These are phyloP conservation scores for Backusella australiensis DNA, from an alignment of 192 early-diverging fungal species.

Conservation along the genomic window DNA sequence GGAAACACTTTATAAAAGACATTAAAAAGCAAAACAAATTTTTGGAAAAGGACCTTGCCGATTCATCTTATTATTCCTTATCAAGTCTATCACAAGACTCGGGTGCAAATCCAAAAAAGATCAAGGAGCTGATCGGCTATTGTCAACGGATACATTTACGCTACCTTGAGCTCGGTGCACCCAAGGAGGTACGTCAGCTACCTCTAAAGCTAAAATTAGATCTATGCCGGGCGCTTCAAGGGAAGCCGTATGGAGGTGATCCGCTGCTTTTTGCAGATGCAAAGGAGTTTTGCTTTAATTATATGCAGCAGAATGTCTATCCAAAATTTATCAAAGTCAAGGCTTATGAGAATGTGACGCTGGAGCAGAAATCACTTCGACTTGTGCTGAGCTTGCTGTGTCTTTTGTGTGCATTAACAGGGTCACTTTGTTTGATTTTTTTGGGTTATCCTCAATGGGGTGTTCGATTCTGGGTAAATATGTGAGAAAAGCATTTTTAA, in stretches of 20 bases:
- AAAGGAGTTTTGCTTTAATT: conserved; percentile 46
- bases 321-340: conserved; percentile 54
- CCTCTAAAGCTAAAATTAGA: conserved; percentile 24
- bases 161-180: conserved; percentile 46
- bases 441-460: conserved; percentile 42
- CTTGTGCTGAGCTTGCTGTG: conserved; percentile 43
- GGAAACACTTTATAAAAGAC: conserved; percentile 47
- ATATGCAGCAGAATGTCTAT: conserved; percentile 49
- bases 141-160: conserved; percentile 51
- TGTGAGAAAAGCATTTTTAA: not conserved
- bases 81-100: not conserved
- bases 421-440: conserved; percentile 51
- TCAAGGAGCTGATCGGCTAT: conserved; percentile 25
- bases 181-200: conserved; percentile 43
- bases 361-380: conserved; percentile 41
- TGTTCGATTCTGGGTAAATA: conserved; percentile 50
- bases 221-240: not conserved
- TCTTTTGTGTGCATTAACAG: conserved; percentile 50
- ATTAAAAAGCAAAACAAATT: conserved; percentile 12
- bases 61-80: conserved; percentile 6
- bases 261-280: conserved; percentile 54
- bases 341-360: conserved; percentile 53
- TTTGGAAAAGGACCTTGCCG: conserved; percentile 28
- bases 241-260: conserved; percentile 29
- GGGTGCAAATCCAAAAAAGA: not conserved